phyloP scores from a whole-genome alignment of 768 basidiomycete genomes.

The Mycena olivaceomarginata region DNA sequence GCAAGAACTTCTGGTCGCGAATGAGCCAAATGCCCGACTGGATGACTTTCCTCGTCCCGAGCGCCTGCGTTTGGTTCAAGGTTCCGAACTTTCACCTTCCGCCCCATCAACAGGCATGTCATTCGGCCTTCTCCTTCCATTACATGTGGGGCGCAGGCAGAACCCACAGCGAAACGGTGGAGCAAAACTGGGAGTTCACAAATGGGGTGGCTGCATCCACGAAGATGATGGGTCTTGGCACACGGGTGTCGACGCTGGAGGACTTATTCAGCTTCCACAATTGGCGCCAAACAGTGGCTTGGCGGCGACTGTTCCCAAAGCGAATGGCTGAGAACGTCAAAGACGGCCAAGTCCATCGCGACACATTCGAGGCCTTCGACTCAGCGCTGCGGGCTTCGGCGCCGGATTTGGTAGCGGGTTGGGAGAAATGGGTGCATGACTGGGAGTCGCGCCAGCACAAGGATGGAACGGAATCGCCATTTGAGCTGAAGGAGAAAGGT shows the following conservation, averaged over 20 bases:
- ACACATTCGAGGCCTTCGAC: neutral
- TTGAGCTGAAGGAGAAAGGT: neutral
- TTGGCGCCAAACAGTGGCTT: neutral
- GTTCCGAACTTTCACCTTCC: slow-evolving; percentile 17
- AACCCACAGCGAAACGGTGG: neutral
- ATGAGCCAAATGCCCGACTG: neutral
- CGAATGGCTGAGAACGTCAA: neutral
- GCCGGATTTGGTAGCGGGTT: neutral
- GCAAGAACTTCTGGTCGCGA: slow-evolving; percentile 11
- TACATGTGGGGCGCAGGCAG: slow-evolving; percentile 2
- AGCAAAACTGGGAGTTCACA: too few species aligned
- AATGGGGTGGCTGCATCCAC: neutral
- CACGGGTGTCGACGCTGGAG: neutral
- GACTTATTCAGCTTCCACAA: neutral
- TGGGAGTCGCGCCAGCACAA: slow-evolving; percentile 4
- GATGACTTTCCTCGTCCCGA: neutral
- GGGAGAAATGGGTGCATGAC: neutral
- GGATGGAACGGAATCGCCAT: neutral
- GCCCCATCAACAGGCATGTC: neutral
- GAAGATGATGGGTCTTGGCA: neutral
- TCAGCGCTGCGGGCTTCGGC: neutral
- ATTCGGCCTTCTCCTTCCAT: neutral
- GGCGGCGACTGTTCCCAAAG: neutral
- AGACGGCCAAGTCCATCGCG: neutral
- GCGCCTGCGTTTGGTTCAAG: slow-evolving; percentile 4